Percentiles rank a stretch among this genome's conserved stretches.
phyloP scores from a whole-genome alignment of 257 asterid genomes.

The Agastache rugosa region DNA sequence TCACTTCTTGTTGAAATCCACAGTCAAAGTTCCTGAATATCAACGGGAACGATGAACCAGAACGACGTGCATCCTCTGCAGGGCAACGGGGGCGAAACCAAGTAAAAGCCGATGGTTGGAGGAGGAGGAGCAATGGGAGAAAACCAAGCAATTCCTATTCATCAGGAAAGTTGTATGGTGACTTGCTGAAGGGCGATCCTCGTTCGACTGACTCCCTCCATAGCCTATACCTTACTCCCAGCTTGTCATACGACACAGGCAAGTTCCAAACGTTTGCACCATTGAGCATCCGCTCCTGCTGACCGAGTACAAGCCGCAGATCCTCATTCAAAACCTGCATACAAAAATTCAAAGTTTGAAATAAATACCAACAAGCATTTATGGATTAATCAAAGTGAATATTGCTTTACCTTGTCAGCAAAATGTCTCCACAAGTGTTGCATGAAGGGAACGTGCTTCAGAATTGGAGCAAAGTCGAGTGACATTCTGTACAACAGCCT shows the following conservation, averaged over 20 bases:
- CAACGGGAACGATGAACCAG: constrained; percentile 2
- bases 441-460: constrained; percentile 85
- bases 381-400: not conserved
- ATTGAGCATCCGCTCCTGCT: constrained; percentile 74
- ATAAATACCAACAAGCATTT: too few species aligned
- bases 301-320: constrained; percentile 80
- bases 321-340: constrained; percentile 85
- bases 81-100: constrained; percentile 8
- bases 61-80: constrained; percentile 28
- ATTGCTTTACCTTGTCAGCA: constrained; percentile 71
- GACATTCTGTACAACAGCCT: constrained; percentile 95
- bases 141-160: constrained; percentile 8
- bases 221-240: constrained; percentile 81
- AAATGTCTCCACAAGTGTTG: constrained; percentile 85
- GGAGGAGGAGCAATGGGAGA: constrained; percentile 25
- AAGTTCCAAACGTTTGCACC: constrained; percentile 84
- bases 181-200: constrained; percentile 58
- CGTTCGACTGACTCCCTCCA: constrained; percentile 82
- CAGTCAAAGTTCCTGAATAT: not conserved
- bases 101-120: constrained; percentile 30
- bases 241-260: constrained; percentile 83
- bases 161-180: constrained; percentile 36
- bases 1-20: constrained; percentile 29
- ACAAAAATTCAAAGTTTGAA: not conserved
- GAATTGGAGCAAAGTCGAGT: constrained; percentile 89